phyloP scores from a whole-genome alignment of 2,329 filamentous ascomycete genomes.

The Aspergillus quadricinctus region DNA sequence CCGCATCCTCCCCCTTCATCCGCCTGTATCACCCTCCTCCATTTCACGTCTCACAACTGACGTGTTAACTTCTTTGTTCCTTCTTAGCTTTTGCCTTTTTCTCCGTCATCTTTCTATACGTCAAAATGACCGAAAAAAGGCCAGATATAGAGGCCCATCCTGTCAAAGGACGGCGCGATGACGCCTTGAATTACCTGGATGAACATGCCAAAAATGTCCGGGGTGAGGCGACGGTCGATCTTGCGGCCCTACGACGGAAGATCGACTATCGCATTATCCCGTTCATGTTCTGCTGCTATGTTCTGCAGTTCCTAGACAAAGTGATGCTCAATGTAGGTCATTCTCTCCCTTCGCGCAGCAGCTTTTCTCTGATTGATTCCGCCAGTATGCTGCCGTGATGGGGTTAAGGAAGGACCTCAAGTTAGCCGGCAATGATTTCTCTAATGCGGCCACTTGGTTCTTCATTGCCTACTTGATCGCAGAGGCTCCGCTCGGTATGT shows the following conservation, averaged over 20 bases:
- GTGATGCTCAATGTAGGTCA: conserved; percentile 54
- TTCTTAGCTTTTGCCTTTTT: not conserved
- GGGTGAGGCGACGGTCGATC: conserved; percentile 30
- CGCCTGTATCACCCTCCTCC: not conserved
- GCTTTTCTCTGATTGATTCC: too few relatives aligned
- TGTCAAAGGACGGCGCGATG: conserved; percentile 20
- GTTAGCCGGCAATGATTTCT: conserved; percentile 58
- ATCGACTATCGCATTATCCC: conserved; percentile 59
- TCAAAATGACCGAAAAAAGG: conserved; percentile 3
- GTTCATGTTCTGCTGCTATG: conserved; percentile 59
- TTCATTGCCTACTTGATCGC: conserved; percentile 59
- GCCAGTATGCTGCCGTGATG: conserved; percentile 63
- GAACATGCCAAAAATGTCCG: conserved; percentile 25
- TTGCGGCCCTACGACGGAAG: conserved; percentile 49
- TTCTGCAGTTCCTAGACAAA: conserved; percentile 63
- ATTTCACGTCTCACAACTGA: not conserved
- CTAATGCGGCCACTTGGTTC: conserved; percentile 58
- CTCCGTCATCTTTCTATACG: not conserved
- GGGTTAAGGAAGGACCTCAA: conserved; percentile 53
- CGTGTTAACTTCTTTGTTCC: not conserved
- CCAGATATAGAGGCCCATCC: conserved; percentile 4
- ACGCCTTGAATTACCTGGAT: conserved; percentile 28
- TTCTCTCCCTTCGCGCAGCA: not conserved
- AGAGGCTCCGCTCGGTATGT: conserved; percentile 56
- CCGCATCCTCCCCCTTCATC: too few relatives aligned